Evolutionary conservation across 1,284 basidiomycete genomes (phyloP).

Genomic region (Sporisorium exsertum): DNA sequence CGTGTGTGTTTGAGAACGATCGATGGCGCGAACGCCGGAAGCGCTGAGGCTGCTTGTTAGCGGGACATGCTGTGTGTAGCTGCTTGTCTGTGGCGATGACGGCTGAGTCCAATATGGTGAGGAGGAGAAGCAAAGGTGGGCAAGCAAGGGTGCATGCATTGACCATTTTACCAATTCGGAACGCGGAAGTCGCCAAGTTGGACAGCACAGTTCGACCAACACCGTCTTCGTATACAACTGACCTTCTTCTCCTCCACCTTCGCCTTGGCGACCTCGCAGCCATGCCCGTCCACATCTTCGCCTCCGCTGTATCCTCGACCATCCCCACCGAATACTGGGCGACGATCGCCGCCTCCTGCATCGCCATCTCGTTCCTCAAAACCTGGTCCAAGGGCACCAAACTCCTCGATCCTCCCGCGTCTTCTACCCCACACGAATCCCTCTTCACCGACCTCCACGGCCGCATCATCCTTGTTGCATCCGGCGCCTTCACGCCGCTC

Average conservation of each 20-base stretch:
- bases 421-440: constrained; percentile 4
- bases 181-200: constrained; percentile 13
- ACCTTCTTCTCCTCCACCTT: neutral
- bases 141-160: neutral
- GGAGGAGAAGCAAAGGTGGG: too few relatives aligned
- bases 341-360: constrained; percentile 22
- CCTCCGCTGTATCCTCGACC: constrained; percentile 27
- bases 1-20: neutral
- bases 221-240: neutral
- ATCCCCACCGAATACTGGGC: constrained; percentile 54
- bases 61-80: neutral
- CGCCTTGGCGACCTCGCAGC: neutral
- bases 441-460: constrained; percentile 47
- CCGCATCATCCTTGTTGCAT: constrained; percentile 48
- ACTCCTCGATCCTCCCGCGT: constrained; percentile 37
- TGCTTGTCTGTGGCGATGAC: neutral
- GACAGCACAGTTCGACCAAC: neutral
- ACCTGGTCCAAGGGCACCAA: constrained; percentile 53
- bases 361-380: constrained; percentile 48
- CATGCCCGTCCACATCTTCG: constrained; percentile 58
- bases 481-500: constrained; percentile 57
- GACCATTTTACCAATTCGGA: neutral
- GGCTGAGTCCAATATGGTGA: too few relatives aligned
- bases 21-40: too few relatives aligned
- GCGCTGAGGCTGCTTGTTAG: neutral